phyloP scores from a whole-genome alignment of 805 yeast genomes.

The Ogataea allantospora region DNA sequence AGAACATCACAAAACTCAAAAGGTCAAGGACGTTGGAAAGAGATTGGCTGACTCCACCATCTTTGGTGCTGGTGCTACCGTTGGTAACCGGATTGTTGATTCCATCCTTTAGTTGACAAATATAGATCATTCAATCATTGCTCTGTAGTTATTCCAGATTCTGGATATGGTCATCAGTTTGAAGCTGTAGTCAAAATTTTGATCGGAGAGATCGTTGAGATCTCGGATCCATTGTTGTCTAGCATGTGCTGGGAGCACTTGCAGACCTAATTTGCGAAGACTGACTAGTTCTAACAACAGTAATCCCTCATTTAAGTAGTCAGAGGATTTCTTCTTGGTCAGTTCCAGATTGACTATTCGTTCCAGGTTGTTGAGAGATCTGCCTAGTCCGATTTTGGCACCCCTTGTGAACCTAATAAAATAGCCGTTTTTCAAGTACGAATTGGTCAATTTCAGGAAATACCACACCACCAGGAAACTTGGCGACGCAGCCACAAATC shows the following conservation, averaged over 20 bases:
- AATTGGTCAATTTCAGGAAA: slow-evolving; percentile 31
- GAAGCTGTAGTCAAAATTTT: slow-evolving; percentile 34
- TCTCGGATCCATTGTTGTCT: slow-evolving; percentile 60
- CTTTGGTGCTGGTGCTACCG: slow-evolving; percentile 95
- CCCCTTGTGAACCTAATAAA: slow-evolving; percentile 33
- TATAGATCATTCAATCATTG: slow-evolving; percentile 11
- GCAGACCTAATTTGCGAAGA: slow-evolving; percentile 48
- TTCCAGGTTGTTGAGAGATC: slow-evolving; percentile 46
- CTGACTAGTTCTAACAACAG: slow-evolving; percentile 65
- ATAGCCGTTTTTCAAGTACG: slow-evolving; percentile 38
- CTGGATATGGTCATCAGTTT: slow-evolving; percentile 52
- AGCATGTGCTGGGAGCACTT: slow-evolving; percentile 49
- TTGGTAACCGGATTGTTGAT: slow-evolving; percentile 80
- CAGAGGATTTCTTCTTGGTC: slow-evolving; percentile 20
- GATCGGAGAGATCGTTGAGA: slow-evolving; percentile 54
- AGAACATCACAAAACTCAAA: slow-evolving; percentile 30
- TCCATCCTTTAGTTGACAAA: slow-evolving; percentile 46
- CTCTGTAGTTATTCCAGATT: slow-evolving; percentile 58
- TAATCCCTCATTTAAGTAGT: slow-evolving; percentile 51
- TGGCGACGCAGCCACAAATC: slow-evolving; percentile 86
- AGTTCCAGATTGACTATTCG: slow-evolving; percentile 22
- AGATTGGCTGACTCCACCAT: slow-evolving; percentile 90
- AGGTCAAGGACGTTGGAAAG: slow-evolving; percentile 64
- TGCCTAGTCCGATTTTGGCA: slow-evolving; percentile 38
- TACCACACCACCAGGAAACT: slow-evolving; percentile 59